A percentile compares a stretch with the other conserved stretches of the same genome.
Conservation (phyloP, 1,284 basidiomycete species). For the Naganishia sp. region DNA sequence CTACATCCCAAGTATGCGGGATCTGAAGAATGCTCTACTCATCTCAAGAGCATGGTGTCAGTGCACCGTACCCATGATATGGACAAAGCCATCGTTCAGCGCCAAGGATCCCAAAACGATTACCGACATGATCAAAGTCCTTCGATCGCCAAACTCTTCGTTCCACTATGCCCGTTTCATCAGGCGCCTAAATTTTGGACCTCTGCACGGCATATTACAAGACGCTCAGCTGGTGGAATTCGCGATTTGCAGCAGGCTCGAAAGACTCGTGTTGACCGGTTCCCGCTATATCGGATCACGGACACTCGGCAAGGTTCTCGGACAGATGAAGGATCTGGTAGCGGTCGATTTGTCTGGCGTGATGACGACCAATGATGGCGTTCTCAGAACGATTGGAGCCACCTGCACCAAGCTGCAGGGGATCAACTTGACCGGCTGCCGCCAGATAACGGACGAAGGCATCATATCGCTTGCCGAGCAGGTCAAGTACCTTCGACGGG, state of each 20-base stretch:
- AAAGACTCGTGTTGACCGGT: constrained; percentile 86
- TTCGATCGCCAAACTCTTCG: constrained; percentile 58
- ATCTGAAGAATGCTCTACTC: constrained; percentile 73
- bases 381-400: constrained; percentile 69
- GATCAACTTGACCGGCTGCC: constrained; percentile 86
- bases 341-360: constrained; percentile 86
- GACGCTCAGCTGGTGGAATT: constrained; percentile 78
- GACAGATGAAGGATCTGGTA: constrained; percentile 72
- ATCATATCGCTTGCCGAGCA: constrained; percentile 72
- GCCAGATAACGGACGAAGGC: constrained; percentile 74
- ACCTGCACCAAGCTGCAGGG: constrained; percentile 81
- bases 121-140: constrained; percentile 35
- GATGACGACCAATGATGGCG: constrained; percentile 66
- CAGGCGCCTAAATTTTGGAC: constrained; percentile 84
- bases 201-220: constrained; percentile 69
- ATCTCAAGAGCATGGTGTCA: constrained; percentile 94
- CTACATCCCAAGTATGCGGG: constrained; percentile 70
- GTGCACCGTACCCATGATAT: constrained; percentile 90
- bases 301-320: constrained; percentile 69
- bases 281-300: constrained; percentile 72
- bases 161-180: constrained; percentile 89
- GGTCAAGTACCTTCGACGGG: constrained; percentile 71
- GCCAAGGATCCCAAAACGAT: constrained; percentile 59
- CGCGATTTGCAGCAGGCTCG: constrained; percentile 75
- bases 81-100: constrained; percentile 83